Base-by-base conservation (phyloP, 2,329 filamentous ascomycete species). In the Paraphaeosphaeria minitans region DNA sequence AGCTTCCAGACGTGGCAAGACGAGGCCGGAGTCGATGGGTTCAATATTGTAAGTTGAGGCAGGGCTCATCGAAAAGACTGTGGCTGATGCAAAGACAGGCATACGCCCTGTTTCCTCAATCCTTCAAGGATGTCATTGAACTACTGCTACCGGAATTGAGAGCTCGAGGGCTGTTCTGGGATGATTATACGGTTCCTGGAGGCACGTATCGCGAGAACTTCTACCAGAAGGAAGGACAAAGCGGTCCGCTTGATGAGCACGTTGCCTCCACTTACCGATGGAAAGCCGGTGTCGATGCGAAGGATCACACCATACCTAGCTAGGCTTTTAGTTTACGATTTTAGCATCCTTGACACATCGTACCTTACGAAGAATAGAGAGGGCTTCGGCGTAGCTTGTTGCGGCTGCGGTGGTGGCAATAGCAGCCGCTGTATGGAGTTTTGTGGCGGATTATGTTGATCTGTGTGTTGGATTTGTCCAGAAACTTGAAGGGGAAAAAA, bases 1-100 rank as follows among this genome's bases (percentile, higher is more conserved):
- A 82, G 84, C 45, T 80, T 92, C 56, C 87, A 92, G 74, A 75
- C 79, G 0, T 92, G 89, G 89, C 79, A 91, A 0, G 68, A 79
- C 6, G 88, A 90, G 70, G 88, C 87, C 0, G 89, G 90, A 63
- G 83, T 92, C 0, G 89, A 92, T 68, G 89, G 89, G 0, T 92
- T 92, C 75, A 92, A 92, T 69, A 83, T 92, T 71, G 87, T 87
- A 71, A 78, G 84, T 74, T 29, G 6, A 46, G 3, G 21, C 42
- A 13, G 4, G 43, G 22, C 12, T 8, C 12, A 10, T 19, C 14
- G 13, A 35, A 7, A 22, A 42, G 1, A 21, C 13, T 9, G 37
- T 8, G 2, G 41, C 21, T 59, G 50, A 57, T 37, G 37, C 56
- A 35, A 16, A 37, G 9, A 8, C 27, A 75, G 77, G 85, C 85